Evolutionary conservation across 2,329 filamentous ascomycete genomes (phyloP), one percentile per base, ranked within the genome.

Genomic region (Fusarium domesticum): DNA sequence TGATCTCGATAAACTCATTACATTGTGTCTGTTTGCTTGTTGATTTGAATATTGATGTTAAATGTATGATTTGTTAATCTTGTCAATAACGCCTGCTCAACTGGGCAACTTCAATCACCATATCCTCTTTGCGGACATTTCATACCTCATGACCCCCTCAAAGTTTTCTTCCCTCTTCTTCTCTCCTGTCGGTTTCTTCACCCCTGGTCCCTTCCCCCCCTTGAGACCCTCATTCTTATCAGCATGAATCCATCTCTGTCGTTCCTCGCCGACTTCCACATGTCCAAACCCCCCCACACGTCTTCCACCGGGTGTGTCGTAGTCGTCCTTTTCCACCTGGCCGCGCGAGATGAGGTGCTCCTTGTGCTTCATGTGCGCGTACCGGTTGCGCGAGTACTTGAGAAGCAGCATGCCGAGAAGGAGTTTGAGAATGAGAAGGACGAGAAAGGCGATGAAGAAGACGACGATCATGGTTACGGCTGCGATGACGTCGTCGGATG

Each of bases 91-190:
- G 18, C 31, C 19, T 11, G n/a, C 18, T 28, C n/a, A 30, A 28
- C 8, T n/a, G n/a, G n/a, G n/a, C n/a, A n/a, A n/a, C 15, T 28
- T 18, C 18, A 14, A 40, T 54, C 19, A 97, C 93, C 93, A 98
- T 58, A 98, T 98, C 64, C 93, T 79, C 76, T 96, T 97, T 1
- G 89, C 89, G 58, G 90, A 85, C 93, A 97, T 96, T 63, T 90
- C 89, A 70, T 96, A 98, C 58, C 93, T 77, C 76, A 81, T 51
- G 83, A 89, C 64, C 71, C 81, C 60, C 76, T 86, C 67, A 81
- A 81, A 64, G 80, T 72, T 70, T 4, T 65, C 62, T 2, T 52
- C 53, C 40, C 80, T 77, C 43, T 76, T 76, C 40, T 71, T 70
- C 28, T 75, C 70, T 49, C 72, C 32, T 34, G 54, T 59, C 5